Percentiles rank a stretch among this genome's conserved stretches.
These are phyloP conservation scores for Monosporascus ibericus DNA, from an alignment of 2,329 filamentous ascomycete genomes.

Conservation along the genomic window DNA sequence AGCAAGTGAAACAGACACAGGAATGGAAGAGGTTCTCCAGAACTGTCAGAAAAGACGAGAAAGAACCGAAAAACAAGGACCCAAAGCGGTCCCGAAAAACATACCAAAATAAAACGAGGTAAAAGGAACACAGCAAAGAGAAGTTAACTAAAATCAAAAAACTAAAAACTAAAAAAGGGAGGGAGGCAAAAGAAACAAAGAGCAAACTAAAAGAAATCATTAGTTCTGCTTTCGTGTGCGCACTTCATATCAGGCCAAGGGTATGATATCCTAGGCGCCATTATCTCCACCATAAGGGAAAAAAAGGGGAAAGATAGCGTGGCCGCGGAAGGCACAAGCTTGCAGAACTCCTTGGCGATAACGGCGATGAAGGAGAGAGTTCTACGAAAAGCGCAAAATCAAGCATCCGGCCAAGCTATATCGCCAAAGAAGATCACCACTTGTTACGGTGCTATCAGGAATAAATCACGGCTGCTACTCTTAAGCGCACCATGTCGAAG, in stretches of 20 bases:
- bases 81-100: too few species aligned
- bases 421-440: constrained; percentile 18
- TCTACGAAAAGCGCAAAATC: constrained; percentile 42
- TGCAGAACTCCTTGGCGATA: constrained; percentile 43
- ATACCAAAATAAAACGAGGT: too few species aligned
- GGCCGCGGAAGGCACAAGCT: constrained; percentile 51
- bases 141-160: too few species aligned
- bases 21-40: constrained; percentile 34
- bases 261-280: too few species aligned
- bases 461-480: constrained; percentile 28
- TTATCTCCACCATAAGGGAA: too few species aligned
- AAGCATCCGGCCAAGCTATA: constrained; percentile 27
- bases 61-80: too few species aligned
- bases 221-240: too few species aligned
- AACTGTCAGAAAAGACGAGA: constrained; percentile 8
- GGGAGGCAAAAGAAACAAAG: too few species aligned
- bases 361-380: constrained; percentile 19
- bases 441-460: constrained; percentile 25
- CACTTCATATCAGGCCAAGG: too few species aligned
- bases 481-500: constrained; percentile 34
- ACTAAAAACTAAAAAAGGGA: too few species aligned
- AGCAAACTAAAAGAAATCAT: too few species aligned
- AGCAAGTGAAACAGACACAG: constrained; percentile 16
- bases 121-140: too few species aligned
- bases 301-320: constrained; percentile 4